A percentile compares a stretch with the other conserved stretches of the same genome.
phyloP scores from a whole-genome alignment of 2,329 filamentous ascomycete genomes.

The Cladosporium austrohemisphaericum region DNA sequence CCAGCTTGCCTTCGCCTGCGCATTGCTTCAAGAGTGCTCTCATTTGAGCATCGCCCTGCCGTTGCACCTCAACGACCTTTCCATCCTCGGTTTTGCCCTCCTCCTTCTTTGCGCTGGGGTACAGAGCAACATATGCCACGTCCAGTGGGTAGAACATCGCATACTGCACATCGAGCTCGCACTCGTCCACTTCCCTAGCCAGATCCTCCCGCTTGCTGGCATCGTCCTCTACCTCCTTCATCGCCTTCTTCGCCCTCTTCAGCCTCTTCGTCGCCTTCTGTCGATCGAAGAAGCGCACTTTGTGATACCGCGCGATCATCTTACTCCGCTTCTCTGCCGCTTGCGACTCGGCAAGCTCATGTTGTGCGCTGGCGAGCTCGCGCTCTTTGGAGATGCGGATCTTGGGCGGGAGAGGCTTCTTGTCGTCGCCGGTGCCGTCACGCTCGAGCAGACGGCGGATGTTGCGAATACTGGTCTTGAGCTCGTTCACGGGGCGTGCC shows the following conservation, averaged over 20 bases:
- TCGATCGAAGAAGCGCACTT: constrained; percentile 80
- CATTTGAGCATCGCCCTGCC: constrained; percentile 53
- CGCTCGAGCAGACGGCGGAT: constrained; percentile 63
- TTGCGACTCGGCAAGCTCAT: constrained; percentile 58
- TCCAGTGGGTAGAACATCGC: constrained; percentile 67
- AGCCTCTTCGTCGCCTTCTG: constrained; percentile 67
- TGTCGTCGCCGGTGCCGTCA: constrained; percentile 35
- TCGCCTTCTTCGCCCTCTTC: constrained; percentile 61
- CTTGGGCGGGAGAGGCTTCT: constrained; percentile 56
- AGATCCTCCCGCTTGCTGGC: constrained; percentile 34
- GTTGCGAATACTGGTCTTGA: constrained; percentile 69
- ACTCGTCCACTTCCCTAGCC: constrained; percentile 32
- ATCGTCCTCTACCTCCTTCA: constrained; percentile 43
- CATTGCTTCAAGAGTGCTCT: constrained; percentile 65
- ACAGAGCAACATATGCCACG: constrained; percentile 64
- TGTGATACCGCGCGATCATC: constrained; percentile 78
- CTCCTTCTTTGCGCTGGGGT: constrained; percentile 31
- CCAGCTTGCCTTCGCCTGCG: constrained; percentile 56
- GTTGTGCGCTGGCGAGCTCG: constrained; percentile 63
- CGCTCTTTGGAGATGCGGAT: constrained; percentile 67
- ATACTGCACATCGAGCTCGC: constrained; percentile 73
- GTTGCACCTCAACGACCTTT: constrained; percentile 35
- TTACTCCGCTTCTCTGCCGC: constrained; percentile 60
- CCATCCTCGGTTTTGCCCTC: constrained; percentile 29
- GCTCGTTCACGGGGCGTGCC: constrained; percentile 49